phyloP scores from a whole-genome alignment of 306 rosid species.

The Acacia confusa region DNA sequence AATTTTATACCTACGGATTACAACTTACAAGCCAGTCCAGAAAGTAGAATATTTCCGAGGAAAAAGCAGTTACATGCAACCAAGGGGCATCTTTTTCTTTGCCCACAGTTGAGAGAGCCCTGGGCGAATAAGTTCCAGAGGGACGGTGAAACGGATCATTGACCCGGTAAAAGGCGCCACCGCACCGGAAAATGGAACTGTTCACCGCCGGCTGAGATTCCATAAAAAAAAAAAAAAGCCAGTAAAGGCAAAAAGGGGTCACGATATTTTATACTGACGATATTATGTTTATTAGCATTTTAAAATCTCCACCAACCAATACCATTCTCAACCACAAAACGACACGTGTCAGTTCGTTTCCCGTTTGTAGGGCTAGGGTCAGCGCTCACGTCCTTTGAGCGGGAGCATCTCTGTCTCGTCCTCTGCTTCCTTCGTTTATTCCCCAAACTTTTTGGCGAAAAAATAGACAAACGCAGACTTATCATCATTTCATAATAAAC shows the following conservation, averaged over 20 bases:
- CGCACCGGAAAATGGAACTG: background rate
- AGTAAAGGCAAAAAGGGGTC: background rate
- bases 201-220: slow-evolving; percentile 24
- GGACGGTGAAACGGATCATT: slow-evolving; percentile 8
- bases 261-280: background rate
- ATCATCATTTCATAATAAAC: background rate
- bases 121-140: slow-evolving; percentile 11
- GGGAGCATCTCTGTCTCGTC: slow-evolving; percentile 9
- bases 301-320: slow-evolving; percentile 23
- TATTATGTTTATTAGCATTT: background rate
- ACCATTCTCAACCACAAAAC: background rate
- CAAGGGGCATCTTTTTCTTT: background rate
- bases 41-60: background rate
- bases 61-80: background rate
- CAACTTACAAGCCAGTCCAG: background rate
- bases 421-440: slow-evolving; percentile 34
- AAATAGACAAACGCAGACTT: background rate
- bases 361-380: slow-evolving; percentile 38
- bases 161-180: background rate
- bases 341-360: slow-evolving; percentile 56
- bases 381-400: slow-evolving; percentile 44
- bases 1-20: background rate
- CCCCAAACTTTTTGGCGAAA: slow-evolving; percentile 39
- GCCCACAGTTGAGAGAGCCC: background rate
- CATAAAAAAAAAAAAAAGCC: background rate